phyloP scores from a whole-genome alignment of 805 yeast species.

The Brettanomyces bruxellensis region DNA sequence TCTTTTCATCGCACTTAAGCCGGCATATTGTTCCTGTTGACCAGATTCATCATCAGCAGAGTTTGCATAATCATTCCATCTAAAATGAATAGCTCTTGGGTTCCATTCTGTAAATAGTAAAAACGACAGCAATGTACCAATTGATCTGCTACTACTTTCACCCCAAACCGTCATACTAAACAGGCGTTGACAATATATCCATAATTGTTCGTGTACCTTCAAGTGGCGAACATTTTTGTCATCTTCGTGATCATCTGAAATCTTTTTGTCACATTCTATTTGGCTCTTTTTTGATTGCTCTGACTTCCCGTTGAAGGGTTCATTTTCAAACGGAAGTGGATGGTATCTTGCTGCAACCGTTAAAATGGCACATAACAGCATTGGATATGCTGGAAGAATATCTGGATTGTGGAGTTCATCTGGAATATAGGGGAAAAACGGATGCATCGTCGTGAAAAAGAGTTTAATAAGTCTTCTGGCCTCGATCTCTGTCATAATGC shows the following conservation, averaged over 20 bases:
- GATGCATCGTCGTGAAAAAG: conserved; percentile 76
- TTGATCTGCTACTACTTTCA: conserved; percentile 77
- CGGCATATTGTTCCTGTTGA: conserved; percentile 48
- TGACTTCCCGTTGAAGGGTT: conserved; percentile 5
- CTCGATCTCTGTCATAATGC: conserved; percentile 50
- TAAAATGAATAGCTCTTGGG: conserved; percentile 87
- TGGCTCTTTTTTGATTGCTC: conserved; percentile 6
- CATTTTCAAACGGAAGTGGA: conserved; percentile 35
- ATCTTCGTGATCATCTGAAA: conserved; percentile 18
- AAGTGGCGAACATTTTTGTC: conserved; percentile 29
- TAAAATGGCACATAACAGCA: conserved; percentile 68
- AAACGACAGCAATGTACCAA: conserved; percentile 82
- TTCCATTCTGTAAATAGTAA: conserved; percentile 90
- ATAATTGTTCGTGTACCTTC: conserved; percentile 66
- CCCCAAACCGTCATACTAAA: conserved; percentile 91
- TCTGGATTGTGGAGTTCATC: conserved; percentile 57
- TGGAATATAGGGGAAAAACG: conserved; percentile 85
- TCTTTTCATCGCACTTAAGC: conserved; percentile 76
- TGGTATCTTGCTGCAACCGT: conserved; percentile 79
- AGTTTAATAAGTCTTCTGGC: conserved; percentile 48
- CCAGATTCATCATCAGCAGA: conserved; percentile 36
- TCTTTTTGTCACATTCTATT: conserved; percentile 4
- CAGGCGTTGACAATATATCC: conserved; percentile 76
- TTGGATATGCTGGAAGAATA: conserved; percentile 68
- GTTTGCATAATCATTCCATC: conserved; percentile 79